Evolutionary conservation across 1,139 yeast species (phyloP).

Genomic region (Blastobotrys apis): DNA sequence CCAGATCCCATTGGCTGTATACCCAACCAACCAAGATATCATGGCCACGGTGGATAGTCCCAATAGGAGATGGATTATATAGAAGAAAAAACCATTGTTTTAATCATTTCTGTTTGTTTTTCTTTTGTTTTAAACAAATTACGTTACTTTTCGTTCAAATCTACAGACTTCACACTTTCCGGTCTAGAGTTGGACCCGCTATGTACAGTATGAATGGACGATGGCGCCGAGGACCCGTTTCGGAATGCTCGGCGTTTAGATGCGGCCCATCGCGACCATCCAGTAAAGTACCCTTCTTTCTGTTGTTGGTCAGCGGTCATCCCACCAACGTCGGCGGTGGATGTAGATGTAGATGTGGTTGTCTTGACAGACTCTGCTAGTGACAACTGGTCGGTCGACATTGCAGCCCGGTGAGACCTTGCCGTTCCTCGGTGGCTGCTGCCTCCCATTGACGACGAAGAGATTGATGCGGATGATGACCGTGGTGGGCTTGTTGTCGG

Average conservation of each 20-base stretch:
- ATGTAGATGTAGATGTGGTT: slow-evolving; percentile 11
- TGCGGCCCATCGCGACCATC: slow-evolving; percentile 31
- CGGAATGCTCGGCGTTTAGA: slow-evolving; percentile 21
- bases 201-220: no score
- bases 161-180: slow-evolving; percentile 13
- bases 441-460: neutral
- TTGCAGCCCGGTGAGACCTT: slow-evolving; percentile 7
- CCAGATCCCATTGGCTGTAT: slow-evolving; percentile 33
- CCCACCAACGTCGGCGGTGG: slow-evolving; percentile 1
- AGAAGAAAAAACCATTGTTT: slow-evolving; percentile 3
- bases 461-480: slow-evolving; percentile 2
- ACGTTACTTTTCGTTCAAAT: slow-evolving; percentile 3
- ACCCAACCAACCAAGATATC: slow-evolving; percentile 33
- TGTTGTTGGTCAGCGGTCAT: neutral
- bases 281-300: slow-evolving; percentile 24
- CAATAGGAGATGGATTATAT: slow-evolving; percentile 22
- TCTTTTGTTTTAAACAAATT: slow-evolving; percentile 3
- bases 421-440: neutral
- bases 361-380: slow-evolving; percentile 15
- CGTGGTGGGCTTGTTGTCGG: slow-evolving; percentile 2
- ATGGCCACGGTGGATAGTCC: slow-evolving; percentile 29
- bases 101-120: neutral
- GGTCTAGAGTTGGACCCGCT: neutral
- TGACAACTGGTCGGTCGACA: slow-evolving; percentile 16
- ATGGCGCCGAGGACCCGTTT: slow-evolving; percentile 6